Percentiles rank a stretch among this genome's conserved stretches.
Evolutionary conservation across 306 rosid genomes (phyloP).

Genomic region (Vigna reflexopilosa): DNA sequence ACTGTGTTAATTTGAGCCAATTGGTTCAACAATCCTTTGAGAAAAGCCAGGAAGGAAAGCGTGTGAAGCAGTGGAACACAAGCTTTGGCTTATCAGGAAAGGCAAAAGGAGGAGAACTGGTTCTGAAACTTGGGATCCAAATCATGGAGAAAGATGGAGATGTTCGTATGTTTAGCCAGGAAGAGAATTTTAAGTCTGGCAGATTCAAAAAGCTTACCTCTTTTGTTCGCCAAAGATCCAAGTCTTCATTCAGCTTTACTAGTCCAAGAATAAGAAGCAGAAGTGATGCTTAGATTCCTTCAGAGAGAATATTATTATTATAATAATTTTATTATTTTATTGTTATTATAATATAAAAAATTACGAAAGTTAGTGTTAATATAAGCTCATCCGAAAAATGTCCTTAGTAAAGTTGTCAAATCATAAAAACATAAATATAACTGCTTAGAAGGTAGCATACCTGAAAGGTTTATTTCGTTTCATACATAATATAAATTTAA

Average conservation of each 20-base stretch:
- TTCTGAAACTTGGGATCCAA: conserved; percentile 82
- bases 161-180: conserved; percentile 63
- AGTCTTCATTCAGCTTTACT: conserved; percentile 81
- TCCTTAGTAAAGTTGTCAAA: too few relatives aligned
- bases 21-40: conserved; percentile 80
- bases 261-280: conserved; percentile 71
- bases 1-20: conserved; percentile 67
- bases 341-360: too few relatives aligned
- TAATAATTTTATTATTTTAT: too few relatives aligned
- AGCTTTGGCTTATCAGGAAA: conserved; percentile 77
- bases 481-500: too few relatives aligned
- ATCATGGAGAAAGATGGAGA: conserved; percentile 90
- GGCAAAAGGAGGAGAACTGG: conserved; percentile 84
- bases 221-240: conserved; percentile 69
- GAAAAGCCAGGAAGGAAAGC: conserved; percentile 60
- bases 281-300: conserved; percentile 52
- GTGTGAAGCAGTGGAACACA: conserved; percentile 83
- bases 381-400: too few relatives aligned
- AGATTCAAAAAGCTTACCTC: conserved; percentile 51
- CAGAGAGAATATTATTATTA: too few relatives aligned
- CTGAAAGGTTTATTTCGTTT: too few relatives aligned
- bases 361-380: too few relatives aligned
- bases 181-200: conserved; percentile 49
- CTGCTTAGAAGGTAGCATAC: too few relatives aligned
- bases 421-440: too few relatives aligned